Percentiles rank a stretch among this genome's conserved stretches.
These are phyloP conservation scores for Pouteria glomerata DNA, from an alignment of 148 eudicot species.

Conservation along the genomic window DNA sequence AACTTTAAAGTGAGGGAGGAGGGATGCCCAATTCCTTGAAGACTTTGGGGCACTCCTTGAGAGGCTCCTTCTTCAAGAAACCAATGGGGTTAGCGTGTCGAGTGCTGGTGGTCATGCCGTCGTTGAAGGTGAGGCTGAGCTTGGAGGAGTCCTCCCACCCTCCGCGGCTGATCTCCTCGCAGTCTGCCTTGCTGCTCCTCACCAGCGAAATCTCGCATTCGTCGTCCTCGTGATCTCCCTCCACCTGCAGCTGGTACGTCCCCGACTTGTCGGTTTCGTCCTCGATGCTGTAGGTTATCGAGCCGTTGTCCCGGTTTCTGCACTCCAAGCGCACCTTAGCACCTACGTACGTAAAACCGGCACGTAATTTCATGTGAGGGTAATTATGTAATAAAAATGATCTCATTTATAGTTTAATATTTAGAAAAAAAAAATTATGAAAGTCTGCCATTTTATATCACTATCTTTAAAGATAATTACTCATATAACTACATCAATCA, in stretches of 20 bases:
- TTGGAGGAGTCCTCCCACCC: slow-evolving; percentile 20
- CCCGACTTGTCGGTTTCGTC: slow-evolving; percentile 34
- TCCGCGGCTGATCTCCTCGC: slow-evolving; percentile 30
- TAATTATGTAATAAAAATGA: not conserved
- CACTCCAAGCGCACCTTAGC: slow-evolving; percentile 38
- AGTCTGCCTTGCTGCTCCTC: slow-evolving; percentile 37
- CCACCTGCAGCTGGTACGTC: slow-evolving; percentile 29
- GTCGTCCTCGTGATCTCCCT: slow-evolving; percentile 47
- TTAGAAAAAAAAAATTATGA: not conserved
- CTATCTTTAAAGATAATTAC: no score
- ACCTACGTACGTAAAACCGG: slow-evolving; percentile 10
- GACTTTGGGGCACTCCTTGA: slow-evolving; percentile 30
- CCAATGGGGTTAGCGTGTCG: slow-evolving; percentile 54
- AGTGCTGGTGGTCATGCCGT: slow-evolving; percentile 32
- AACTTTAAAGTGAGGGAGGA: no score
- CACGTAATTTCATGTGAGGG: not conserved
- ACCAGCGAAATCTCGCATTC: slow-evolving; percentile 35
- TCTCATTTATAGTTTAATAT: not conserved
- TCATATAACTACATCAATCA: no score
- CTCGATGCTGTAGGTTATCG: slow-evolving; percentile 23
- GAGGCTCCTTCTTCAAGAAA: slow-evolving; percentile 30
- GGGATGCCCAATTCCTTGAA: slow-evolving; percentile 47
- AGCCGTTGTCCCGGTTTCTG: slow-evolving; percentile 30
- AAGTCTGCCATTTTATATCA: no score
- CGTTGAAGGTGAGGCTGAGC: slow-evolving; percentile 40